Evolutionary conservation across 768 basidiomycete genomes (phyloP), one percentile per base, ranked within the genome.

Genomic region (Vishniacozyma victoriae): DNA sequence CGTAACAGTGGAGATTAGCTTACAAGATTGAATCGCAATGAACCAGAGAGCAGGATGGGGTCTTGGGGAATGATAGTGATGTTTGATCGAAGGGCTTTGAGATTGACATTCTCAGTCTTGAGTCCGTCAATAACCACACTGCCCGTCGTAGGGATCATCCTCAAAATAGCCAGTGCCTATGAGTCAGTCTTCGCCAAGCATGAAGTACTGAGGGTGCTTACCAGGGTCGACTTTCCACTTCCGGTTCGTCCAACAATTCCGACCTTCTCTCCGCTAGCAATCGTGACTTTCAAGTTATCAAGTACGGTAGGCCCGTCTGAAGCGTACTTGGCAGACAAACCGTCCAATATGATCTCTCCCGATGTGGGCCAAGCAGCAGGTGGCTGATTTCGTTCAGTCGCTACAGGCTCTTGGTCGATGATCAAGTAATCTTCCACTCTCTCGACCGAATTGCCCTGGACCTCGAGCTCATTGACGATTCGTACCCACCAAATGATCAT

Each of bases 41-140:
- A 78, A 3, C 82, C 82, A 29, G 77, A 78, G 24, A 82, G 64
- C 0, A 82, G 67, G 41, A 80, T 44, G 53, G 77, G 63, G 50
- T 79, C 79, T 35, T 82, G 80, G 3, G 81, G 81, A 33, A 82
- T 82, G 53, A 82, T 80, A 2, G 82, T 83, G 46, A 85, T 78
- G 47, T 76, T 78, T 1, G 77, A 74, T 35, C 83, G 73, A 37
- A 84, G 69, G 5, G 73, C 75, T 53, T 82, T 76, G 12, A 84
- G 71, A 55, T 82, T 82, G n/a, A 83, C 62, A 1, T 68, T 65
- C 33, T 72, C 65, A 0, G 78, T 80, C 18, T 72, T 70, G 22
- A 78, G 54, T 7, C 78, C 80, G 53, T 84, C 82, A 46, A 79
- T 80, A 51, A 72, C 73, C 20, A 82, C 76, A 13, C 67, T 71